These are phyloP conservation scores for Phaeotremella skinneri DNA, from an alignment of 768 basidiomycete species.

Conservation along the genomic window DNA sequence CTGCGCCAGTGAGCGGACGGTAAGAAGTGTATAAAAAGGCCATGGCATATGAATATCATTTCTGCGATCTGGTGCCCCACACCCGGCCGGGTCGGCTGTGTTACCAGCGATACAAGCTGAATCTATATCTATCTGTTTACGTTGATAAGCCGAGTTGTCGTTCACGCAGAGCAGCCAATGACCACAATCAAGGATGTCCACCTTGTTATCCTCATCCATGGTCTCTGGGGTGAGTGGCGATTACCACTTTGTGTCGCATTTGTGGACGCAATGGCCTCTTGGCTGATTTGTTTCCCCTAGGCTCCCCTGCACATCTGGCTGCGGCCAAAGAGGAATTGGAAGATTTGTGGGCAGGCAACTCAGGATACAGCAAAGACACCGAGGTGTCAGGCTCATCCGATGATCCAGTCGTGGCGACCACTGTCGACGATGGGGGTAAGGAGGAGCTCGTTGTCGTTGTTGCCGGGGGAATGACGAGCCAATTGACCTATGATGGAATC, in stretches of 20 bases:
- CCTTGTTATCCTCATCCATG: constrained; percentile 41
- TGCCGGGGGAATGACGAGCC: constrained; percentile 34
- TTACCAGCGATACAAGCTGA: no score
- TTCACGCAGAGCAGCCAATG: background rate
- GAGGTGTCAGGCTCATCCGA: background rate
- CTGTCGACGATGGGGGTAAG: background rate
- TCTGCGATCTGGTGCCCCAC: background rate
- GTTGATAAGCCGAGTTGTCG: no score
- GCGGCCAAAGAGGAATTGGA: constrained; percentile 30
- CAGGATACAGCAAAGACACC: background rate
- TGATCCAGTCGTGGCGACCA: constrained; percentile 5
- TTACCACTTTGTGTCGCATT: background rate
- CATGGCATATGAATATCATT: background rate
- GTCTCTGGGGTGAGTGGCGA: constrained; percentile 35
- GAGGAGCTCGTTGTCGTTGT: constrained; percentile 32
- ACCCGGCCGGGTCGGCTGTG: no score
- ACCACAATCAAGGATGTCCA: constrained; percentile 16
- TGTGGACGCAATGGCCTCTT: background rate
- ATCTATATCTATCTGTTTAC: no score
- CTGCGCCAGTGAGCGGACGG: background rate
- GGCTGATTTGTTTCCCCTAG: constrained; percentile 11
- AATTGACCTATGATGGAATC: constrained; percentile 42
- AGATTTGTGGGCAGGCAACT: constrained; percentile 9
- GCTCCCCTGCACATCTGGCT: constrained; percentile 12
- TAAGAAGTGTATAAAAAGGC: background rate